These are phyloP conservation scores for Micromonas commoda DNA, from an alignment of 139 green algal species.

Conservation along the genomic window DNA sequence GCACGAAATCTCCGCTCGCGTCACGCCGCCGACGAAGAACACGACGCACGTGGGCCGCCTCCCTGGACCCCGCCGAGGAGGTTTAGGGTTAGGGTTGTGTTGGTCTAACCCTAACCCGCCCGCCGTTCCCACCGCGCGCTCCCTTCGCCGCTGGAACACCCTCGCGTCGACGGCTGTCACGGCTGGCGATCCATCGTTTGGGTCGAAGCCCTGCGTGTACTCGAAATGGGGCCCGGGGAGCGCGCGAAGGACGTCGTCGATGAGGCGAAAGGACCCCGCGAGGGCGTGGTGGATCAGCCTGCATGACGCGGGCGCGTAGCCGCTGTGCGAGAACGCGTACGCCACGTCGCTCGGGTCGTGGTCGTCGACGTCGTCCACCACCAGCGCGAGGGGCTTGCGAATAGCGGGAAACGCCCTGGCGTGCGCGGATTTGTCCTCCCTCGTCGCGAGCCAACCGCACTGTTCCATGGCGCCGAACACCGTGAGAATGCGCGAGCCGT, in stretches of 20 bases:
- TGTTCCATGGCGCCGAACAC: neutral
- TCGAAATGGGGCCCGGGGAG: constrained; percentile 8
- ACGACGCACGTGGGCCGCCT: neutral
- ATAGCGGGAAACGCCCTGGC: neutral
- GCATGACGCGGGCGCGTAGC: neutral
- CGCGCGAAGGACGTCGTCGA: neutral
- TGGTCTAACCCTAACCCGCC: no score
- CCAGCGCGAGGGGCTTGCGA: constrained; percentile 1
- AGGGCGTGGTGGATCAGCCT: neutral
- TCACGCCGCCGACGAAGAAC: constrained; percentile 18
- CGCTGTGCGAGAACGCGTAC: constrained; percentile 11
- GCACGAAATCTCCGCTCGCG: constrained; percentile 12
- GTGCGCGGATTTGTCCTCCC: neutral
- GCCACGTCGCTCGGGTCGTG: neutral
- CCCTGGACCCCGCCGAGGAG: no score
- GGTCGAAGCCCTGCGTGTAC: neutral
- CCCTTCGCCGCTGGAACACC: neutral
- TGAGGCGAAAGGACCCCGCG: neutral
- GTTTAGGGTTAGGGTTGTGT: no score
- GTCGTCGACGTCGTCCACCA: constrained; percentile 3
- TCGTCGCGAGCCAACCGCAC: neutral
- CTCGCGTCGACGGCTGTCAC: neutral
- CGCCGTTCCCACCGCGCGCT: no score
- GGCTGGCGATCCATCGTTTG: neutral
- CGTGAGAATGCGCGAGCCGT: neutral